phyloP scores from a whole-genome alignment of 306 rosid species.

The Dalbergia cultrata region DNA sequence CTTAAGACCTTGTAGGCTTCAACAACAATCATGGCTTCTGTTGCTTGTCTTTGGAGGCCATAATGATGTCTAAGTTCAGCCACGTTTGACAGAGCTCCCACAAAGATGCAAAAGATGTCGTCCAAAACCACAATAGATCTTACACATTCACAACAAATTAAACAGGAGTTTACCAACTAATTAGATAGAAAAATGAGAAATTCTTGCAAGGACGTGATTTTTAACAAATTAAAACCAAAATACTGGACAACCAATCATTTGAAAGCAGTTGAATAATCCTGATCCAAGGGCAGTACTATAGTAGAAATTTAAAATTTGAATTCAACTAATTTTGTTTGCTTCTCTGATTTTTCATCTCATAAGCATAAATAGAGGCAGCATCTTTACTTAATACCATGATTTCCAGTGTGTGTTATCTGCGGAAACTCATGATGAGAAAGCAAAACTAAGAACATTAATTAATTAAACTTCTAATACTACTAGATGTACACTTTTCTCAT shows the following conservation, averaged over 20 bases:
- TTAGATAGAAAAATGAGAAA: not conserved
- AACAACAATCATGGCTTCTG: slow-evolving; percentile 72
- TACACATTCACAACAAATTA: slow-evolving; percentile 11
- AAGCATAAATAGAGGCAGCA: not conserved
- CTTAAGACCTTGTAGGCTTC: slow-evolving; percentile 68
- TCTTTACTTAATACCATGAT: not conserved
- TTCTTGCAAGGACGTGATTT: not conserved
- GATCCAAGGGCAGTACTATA: not conserved
- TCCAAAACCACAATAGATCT: slow-evolving; percentile 62
- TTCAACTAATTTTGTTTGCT: not conserved
- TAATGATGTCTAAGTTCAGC: slow-evolving; percentile 61
- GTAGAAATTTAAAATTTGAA: not conserved
- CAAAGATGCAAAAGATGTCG: slow-evolving; percentile 64
- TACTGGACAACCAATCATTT: not conserved
- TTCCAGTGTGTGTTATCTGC: not conserved
- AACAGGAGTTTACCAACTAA: not conserved
- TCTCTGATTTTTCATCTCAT: not conserved
- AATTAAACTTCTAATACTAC: not conserved
- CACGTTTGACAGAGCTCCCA: slow-evolving; percentile 57
- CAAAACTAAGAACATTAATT: not conserved
- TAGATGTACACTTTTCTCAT: not conserved
- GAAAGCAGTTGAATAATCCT: not conserved
- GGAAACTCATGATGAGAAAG: not conserved
- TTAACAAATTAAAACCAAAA: not conserved
- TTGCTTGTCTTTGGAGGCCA: slow-evolving; percentile 67